Evolutionary conservation across 1,139 yeast species (phyloP).

Genomic region (Kodamaea suecica): DNA sequence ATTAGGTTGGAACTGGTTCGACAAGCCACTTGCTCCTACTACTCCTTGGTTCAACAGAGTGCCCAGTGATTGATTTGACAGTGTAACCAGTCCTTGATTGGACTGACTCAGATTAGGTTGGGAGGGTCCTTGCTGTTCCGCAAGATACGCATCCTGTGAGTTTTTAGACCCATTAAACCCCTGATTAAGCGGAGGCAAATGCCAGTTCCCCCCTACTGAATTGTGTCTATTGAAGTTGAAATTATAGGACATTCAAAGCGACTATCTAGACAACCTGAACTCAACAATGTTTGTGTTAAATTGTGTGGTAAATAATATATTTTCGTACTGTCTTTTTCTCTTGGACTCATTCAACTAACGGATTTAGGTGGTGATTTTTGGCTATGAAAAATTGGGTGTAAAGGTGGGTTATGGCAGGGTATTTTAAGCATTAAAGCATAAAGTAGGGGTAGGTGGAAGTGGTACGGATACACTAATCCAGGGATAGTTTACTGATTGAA

Average conservation of each 20-base stretch:
- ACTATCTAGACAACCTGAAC: background rate
- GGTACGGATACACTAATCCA: too few relatives aligned
- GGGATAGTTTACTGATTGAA: too few relatives aligned
- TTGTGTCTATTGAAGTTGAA: constrained; percentile 37
- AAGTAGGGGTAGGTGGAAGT: too few relatives aligned
- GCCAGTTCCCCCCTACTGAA: constrained; percentile 46
- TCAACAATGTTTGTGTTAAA: background rate
- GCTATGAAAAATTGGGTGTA: background rate
- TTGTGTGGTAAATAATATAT: background rate
- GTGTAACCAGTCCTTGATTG: background rate
- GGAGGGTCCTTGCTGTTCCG: constrained; percentile 12
- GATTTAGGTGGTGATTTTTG: too few relatives aligned
- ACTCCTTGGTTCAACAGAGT: background rate
- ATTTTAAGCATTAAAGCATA: too few relatives aligned
- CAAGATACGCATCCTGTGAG: constrained; percentile 4
- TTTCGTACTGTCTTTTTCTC: background rate
- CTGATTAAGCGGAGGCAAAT: constrained; percentile 27
- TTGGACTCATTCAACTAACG: background rate
- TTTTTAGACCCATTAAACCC: constrained; percentile 10
- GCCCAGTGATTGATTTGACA: background rate
- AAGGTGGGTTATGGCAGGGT: too few relatives aligned
- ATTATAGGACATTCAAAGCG: constrained; percentile 17
- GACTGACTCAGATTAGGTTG: background rate
- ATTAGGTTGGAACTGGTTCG: too few relatives aligned
- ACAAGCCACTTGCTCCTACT: background rate